These are phyloP conservation scores for Podospora didyma DNA, from an alignment of 495 filamentous ascomycete species.

Conservation along the genomic window DNA sequence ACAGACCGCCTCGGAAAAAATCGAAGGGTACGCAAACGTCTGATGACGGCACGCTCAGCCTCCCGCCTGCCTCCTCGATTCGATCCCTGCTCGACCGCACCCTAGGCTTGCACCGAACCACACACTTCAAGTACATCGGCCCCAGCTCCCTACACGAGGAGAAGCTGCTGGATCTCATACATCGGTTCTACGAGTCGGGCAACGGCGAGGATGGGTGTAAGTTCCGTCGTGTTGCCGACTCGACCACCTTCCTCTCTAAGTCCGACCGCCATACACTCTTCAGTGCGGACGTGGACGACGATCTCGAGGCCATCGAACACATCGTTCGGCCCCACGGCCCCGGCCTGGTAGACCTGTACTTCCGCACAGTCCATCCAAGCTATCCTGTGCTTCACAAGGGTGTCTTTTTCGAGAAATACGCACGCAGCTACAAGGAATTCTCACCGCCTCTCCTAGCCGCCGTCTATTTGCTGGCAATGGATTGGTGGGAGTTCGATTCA, in stretches of 20 bases:
- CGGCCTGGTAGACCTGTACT: slow-evolving; percentile 67
- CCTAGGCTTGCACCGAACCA: slow-evolving; percentile 38
- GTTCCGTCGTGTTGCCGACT: slow-evolving; percentile 59
- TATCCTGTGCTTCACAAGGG: slow-evolving; percentile 75
- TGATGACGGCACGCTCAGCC: slow-evolving; percentile 1
- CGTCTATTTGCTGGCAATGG: slow-evolving; percentile 70
- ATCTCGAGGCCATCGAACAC: slow-evolving; percentile 62
- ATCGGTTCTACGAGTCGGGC: slow-evolving; percentile 35
- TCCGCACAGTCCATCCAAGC: slow-evolving; percentile 68
- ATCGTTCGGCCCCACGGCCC: slow-evolving; percentile 66
- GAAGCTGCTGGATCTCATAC: slow-evolving; percentile 42
- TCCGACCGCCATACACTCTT: slow-evolving; percentile 41
- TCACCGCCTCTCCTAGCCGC: slow-evolving; percentile 69
- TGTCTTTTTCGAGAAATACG: slow-evolving; percentile 67
- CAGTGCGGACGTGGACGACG: slow-evolving; percentile 43
- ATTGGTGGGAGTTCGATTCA: slow-evolving; percentile 63
- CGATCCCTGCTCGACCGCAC: slow-evolving; percentile 39
- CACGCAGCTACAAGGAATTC: slow-evolving; percentile 57
- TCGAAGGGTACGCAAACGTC: slow-evolving; percentile 15
- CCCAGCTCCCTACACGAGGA: slow-evolving; percentile 51
- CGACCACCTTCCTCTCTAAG: slow-evolving; percentile 63
- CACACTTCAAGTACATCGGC: slow-evolving; percentile 40
- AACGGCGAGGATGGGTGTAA: slow-evolving; percentile 36
- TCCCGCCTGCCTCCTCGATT: slow-evolving; percentile 1
- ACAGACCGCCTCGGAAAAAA: slow-evolving; percentile 14